A percentile compares a stretch with the other conserved stretches of the same genome.
Conservation (phyloP, 106 monocot species). For the Acorus gramineus region DNA sequence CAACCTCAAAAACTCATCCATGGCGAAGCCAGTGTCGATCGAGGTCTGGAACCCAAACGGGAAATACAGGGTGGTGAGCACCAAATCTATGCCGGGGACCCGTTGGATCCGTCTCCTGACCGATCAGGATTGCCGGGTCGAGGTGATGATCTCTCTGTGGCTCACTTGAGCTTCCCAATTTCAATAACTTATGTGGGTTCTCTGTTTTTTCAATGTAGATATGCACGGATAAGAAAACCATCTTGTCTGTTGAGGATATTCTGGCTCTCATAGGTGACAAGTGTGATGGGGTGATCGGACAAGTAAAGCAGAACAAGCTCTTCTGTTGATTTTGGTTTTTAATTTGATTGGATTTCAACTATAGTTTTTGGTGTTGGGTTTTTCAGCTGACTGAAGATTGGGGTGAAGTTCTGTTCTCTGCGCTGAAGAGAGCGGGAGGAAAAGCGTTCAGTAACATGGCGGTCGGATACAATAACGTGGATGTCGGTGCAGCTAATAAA, state of each 20-base stretch:
- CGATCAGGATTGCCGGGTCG: slow-evolving; percentile 92
- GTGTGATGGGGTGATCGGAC: slow-evolving; percentile 94
- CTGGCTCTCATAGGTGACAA: slow-evolving; percentile 79
- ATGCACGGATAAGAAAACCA: slow-evolving; percentile 96
- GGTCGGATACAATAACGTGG: slow-evolving; percentile 96
- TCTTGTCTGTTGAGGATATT: slow-evolving; percentile 88
- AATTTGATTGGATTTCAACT: not conserved
- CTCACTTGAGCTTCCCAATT: not conserved
- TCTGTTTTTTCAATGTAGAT: slow-evolving; percentile 35
- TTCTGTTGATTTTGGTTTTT: not conserved
- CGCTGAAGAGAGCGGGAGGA: slow-evolving; percentile 79
- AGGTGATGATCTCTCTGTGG: slow-evolving; percentile 20
- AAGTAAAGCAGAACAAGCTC: slow-evolving; percentile 24
- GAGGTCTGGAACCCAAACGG: slow-evolving; percentile 97
- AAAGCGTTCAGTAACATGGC: slow-evolving; percentile 98
- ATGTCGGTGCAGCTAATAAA: slow-evolving; percentile 78
- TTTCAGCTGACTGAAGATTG: slow-evolving; percentile 93
- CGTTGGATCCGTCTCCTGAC: slow-evolving; percentile 93
- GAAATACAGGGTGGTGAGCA: slow-evolving; percentile 92
- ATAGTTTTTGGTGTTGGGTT: not conserved
- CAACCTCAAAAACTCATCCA: slow-evolving; percentile 4
- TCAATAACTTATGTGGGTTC: not conserved
- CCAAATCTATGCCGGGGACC: slow-evolving; percentile 97
- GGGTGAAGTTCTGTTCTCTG: slow-evolving; percentile 95
- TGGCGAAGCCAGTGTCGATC: slow-evolving; percentile 88